phyloP scores from a whole-genome alignment of 805 yeast genomes.

The Monosporozyma servazzii region DNA sequence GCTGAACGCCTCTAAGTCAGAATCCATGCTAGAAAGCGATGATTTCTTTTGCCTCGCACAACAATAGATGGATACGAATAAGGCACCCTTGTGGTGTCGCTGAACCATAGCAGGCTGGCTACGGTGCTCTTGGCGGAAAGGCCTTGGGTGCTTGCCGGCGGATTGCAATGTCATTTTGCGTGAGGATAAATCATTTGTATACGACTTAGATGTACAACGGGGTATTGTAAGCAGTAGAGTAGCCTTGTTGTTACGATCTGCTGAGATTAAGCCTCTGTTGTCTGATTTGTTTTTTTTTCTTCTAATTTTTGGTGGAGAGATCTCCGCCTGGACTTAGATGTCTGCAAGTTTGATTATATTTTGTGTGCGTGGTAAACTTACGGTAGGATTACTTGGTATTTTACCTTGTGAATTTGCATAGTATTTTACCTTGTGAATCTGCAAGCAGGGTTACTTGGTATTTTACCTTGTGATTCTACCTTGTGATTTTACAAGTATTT shows the following conservation, averaged over 20 bases:
- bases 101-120: neutral
- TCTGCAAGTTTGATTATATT: neutral
- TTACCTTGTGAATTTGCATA: too few species aligned
- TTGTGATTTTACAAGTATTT: too few species aligned
- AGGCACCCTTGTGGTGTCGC: neutral
- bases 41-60: neutral
- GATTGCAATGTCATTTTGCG: neutral
- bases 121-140: neutral
- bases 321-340: neutral
- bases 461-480: too few species aligned
- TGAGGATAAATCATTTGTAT: neutral
- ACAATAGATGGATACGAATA: neutral
- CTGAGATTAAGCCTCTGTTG: conserved; percentile 31
- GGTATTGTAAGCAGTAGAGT: neutral
- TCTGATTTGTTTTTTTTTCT: conserved; percentile 10
- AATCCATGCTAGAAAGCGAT: neutral
- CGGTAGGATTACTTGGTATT: too few species aligned
- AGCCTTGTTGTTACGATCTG: conserved; percentile 32
- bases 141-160: neutral
- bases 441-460: too few species aligned
- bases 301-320: neutral
- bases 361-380: neutral
- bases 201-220: neutral
- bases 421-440: too few species aligned
- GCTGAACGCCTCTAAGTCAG: neutral